Base-by-base conservation (phyloP, 2,329 filamentous ascomycete species). In the Clonostachys rosea region DNA sequence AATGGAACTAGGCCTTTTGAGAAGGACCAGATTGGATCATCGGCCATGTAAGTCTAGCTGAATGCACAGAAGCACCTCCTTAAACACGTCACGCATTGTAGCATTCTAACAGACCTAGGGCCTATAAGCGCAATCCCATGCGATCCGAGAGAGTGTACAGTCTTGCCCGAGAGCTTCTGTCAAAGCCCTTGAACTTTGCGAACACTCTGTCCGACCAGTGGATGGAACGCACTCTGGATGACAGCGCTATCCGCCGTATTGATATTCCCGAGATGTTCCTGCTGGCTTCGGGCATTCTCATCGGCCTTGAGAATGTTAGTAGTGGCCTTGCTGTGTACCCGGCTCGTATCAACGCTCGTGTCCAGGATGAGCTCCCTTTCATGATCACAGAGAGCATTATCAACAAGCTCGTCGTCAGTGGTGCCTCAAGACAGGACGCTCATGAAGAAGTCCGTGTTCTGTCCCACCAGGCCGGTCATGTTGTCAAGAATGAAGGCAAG, bases 381-480 rank as follows among this genome's bases (percentile, higher is more conserved):
- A 95, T 92, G 86, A 78, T 83, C 8, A 91, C 84, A 44, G 59
- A 54, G 57, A 50, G 52, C 40, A 84, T 91, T 61, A 88, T 91
- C 63, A 91, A 95, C 88, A 83, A 81, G 55, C 75, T 92, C 47
- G 81, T 85, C 30, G 80, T 82, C 48, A 78, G 84, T 59, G 89
- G 88, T 34, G 78, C 74, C 30, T 87, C 81, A 10, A 74, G 90
- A 44, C 89, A 95, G 63, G 88, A 91, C 47, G 86, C 89, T 2
- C 91, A 96, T 67, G 91, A 96, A 70, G 73, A 92, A 66, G 91
- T 96, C 58, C 85, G 86, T 8, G 87, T 96, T 2, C 76, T 96
- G 41, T 88, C 80, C 3, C 86, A 91, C 69, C 74, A 95, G 68
- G 89, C 90, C 1, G 46, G 34, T 34, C 10, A 8, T 16, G 39